Evolutionary conservation across 371 early-diverging fungal species (phyloP), one percentile per base, ranked within the genome.

Genomic region (Circinella umbellata): DNA sequence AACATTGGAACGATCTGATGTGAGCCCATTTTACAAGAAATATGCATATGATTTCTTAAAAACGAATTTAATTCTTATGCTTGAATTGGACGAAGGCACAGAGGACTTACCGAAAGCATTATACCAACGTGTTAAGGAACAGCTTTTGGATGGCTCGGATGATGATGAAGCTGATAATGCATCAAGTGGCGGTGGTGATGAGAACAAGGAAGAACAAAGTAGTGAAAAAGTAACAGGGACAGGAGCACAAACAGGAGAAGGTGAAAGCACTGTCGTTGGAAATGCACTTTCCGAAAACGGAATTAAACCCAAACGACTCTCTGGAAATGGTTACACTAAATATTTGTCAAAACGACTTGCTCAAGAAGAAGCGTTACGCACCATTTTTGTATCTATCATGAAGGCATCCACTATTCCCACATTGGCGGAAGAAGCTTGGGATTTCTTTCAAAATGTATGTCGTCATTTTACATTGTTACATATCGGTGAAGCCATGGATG

Each of bases 401-500:
- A 81, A 84, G 48, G 92, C 93, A 0, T 86, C 92, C 0, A 83
- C 86, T 3, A 77, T 90, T 61, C 80, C 86, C 1, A 87, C 87
- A n/a, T 72, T 94, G 14, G 76, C 78, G 18, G 90, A 86, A 0
- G 90, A 92, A 63, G 92, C 93, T 0, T 87, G 86, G 89, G 73
- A 77, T 0, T 84, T 93, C 66, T 80, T 94, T 38, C 82, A 90
- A 42, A 82, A 89, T 55, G 69, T 94, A 3, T 86, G 90, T 59
- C 85, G 89, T 11, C 93, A 95, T 71, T 94, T 95, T 79, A 93
- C 92, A 1, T 64, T 93, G 38, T 77, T 93, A 18, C 88, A 91
- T 70, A 85, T 92, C 18, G 88, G 85, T 6, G 93, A 93, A 63
- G 86, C 88, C 0, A 70, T 90, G 66, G 88, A 89, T 47, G 81